Evolutionary conservation across 1,284 basidiomycete species (phyloP), one percentile per base, ranked within the genome.

Genomic region (Bondarzewia mesenterica): DNA sequence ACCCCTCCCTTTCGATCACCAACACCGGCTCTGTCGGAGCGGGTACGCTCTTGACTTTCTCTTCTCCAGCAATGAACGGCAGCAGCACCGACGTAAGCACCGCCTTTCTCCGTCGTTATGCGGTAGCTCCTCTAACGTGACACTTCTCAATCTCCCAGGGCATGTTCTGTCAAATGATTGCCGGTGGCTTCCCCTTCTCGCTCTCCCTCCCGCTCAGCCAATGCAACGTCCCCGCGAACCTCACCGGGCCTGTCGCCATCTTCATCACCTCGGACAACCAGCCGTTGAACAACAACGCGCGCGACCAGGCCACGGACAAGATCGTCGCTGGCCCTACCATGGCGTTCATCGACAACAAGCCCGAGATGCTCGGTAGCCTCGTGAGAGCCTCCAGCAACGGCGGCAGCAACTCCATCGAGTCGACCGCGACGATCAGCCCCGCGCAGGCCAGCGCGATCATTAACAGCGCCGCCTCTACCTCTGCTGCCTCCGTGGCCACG

Each of bases 81-180:
- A 71, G 70, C 43, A 64, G 69, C 41, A 64, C 70, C 47, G 65
- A 69, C 41, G 79, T 81, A 58, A 66, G 73, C 16, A 3, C 57
- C 5, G n/a, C 29, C 29, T 3, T 32, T 32, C 12, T 32, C n/a
- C n/a, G 10, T 10, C 29, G n/a, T 32, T 25, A 14, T 48, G 2
- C 12, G 21, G 23, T 4, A 1, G 14, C 0, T n/a, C 35, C 42
- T 5, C 16, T n/a, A n/a, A n/a, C n/a, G n/a, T n/a, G n/a, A 40
- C 16, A 27, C 18, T 39, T 46, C 3, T 21, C 37, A 45, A 46
- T 32, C 38, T 52, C 16, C 23, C 57, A 85, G 82, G 62, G 60
- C 47, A 60, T 87, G 27, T 79, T 73, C 66, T 91, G 89, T 66
- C 82, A 90, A 66, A 86, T 90, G 78, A 67, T 90, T 54, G 57